Conservation (phyloP, 768 basidiomycete genomes). For the Amanita molliuscula region DNA sequence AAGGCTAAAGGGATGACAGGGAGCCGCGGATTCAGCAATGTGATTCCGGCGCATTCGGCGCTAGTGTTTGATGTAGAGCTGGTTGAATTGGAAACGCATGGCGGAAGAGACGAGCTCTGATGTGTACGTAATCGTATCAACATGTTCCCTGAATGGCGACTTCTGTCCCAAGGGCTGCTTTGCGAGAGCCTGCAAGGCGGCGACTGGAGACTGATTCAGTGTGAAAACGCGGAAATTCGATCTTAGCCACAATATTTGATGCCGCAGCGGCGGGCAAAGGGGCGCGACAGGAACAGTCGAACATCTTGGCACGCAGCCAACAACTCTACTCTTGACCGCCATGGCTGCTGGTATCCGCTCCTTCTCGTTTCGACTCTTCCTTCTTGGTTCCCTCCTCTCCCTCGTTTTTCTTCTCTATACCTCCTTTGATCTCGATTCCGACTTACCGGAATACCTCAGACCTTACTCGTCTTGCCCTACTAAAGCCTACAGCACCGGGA, state of each 20-base stretch:
- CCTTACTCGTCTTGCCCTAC: slow-evolving; percentile 17
- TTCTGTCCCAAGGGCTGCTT: background rate
- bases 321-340: slow-evolving; percentile 3
- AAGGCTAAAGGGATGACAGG: slow-evolving; percentile 30
- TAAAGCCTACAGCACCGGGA: slow-evolving; percentile 16
- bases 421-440: slow-evolving; percentile 6
- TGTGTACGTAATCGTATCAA: background rate
- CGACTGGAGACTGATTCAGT: background rate
- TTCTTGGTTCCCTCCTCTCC: slow-evolving; percentile 12
- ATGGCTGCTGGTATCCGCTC: slow-evolving; percentile 13
- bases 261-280: background rate
- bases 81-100: slow-evolving; percentile 42
- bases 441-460: background rate
- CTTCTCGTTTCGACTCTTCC: slow-evolving; percentile 12
- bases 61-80: slow-evolving; percentile 86
- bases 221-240: background rate
- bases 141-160: background rate
- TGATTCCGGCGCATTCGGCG: slow-evolving; percentile 73
- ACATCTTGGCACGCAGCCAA: background rate
- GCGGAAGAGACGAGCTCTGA: slow-evolving; percentile 46
- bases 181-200: too few species aligned
- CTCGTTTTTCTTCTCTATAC: slow-evolving; percentile 16
- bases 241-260: background rate
- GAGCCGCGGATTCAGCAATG: slow-evolving; percentile 57
- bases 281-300: background rate